Evolutionary conservation across 129 eudicot genomes (phyloP), one percentile per base, ranked within the genome.

Genomic region (Flaveria linearis): DNA sequence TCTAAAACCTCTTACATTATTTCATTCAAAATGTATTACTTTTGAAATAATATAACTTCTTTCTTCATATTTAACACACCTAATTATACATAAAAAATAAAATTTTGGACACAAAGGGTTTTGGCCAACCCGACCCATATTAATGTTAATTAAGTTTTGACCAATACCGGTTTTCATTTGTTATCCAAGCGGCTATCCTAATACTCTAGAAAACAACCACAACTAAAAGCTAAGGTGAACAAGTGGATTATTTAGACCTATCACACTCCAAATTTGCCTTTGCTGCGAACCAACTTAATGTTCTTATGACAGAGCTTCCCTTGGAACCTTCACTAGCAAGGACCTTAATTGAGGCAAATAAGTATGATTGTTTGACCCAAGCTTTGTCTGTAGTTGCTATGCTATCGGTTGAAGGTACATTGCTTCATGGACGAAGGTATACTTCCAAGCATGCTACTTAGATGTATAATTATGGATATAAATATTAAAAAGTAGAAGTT

Each of bases 291-390:
- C 22, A 3, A 33, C 23, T 81, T 73, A 6, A 25, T 30, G 36
- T 69, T 41, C 23, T 57, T 72, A 16, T 33, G 79, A 78, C 87
- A 90, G 98, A 91, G 68, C 90, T 95, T 76, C 99, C 99, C 39
- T 72, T 94, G 81, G 99, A 94, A 78, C 99, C 99, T 78, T 95
- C 99, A 41, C 87, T 95, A 14, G 94, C 99, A 43, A 86, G 99
- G 89, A 95, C 99, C 69, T 78, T 91, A 74, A 83, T 95, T 5
- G 97, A 89, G 86, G 99, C 99, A 64, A 91, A 91, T 78, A 89
- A 91, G 78, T 77, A 71, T 66, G 99, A 92, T 41, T 84, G 97
- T 79, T 69, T 95, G 46, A 68, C 97, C 6, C 94, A 91, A 77
- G 99, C 99, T 72, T 78, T 95, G 76, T 89, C 92, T 25, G 93